Evolutionary conservation across 768 basidiomycete genomes (phyloP), one percentile per base, ranked within the genome.

Genomic region (Termitomyces sp.): DNA sequence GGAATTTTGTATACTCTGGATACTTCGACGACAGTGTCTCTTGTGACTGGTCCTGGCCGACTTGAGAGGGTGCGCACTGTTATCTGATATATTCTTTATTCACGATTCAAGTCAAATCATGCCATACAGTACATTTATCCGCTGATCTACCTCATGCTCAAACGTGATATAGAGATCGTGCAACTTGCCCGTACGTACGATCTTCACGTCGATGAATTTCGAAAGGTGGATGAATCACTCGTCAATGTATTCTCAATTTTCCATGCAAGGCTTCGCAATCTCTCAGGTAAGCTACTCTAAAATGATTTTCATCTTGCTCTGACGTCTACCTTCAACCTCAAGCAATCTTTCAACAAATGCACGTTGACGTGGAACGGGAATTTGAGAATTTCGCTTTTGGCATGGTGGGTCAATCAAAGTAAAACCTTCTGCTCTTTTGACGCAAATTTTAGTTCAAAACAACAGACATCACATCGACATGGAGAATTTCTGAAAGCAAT

Each of bases 331-430:
- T 40, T 7, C n/a, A n/a, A 3, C 5, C 5, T 41, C 20, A 27
- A 56, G 55, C 55, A n/a, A 47, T 35, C 7, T 56, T 56, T 40
- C 42, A 50, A 27, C 55, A 56, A 29, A 55, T 55, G 54, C 47
- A 55, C 22, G 29, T 40, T 10, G 27, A 51, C 7, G 3, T 35
- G 2, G 39, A 33, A n/a, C n/a, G 12, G 7, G 18, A 56, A 16
- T 47, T 56, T 20, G 55, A 51, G 22, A 40, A 46, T 12, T 56
- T 40, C 25, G 44, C 55, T 10, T 56, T 51, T 35, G 55, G 55
- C 3, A 56, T 56, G 55, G 55, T 56, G 16, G 1, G 44, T 40
- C 3, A 22, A 15, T 20, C 7, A 16, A 9, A 33, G 47, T 23
- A 11, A 20, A 1, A 10, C 5, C 3, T n/a, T 5, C 13, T 12